Base-by-base conservation (phyloP, 768 basidiomycete genomes). In the Dacryopinax primogenitus region DNA sequence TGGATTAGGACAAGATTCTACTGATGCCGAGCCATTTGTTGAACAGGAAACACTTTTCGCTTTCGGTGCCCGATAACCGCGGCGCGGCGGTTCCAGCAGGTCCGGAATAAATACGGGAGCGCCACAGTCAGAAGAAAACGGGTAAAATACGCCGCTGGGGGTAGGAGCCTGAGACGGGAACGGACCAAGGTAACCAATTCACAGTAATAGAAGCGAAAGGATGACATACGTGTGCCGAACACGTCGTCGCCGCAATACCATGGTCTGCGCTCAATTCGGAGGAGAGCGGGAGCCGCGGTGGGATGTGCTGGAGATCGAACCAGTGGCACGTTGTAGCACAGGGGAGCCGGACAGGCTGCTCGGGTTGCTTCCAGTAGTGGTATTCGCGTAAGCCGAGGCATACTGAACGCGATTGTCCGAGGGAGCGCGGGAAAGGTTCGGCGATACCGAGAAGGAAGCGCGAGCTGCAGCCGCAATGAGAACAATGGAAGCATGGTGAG, bases 371-470 rank as follows among this genome's bases (percentile, higher is more conserved):
- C 51, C 51, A 6, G 51, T 11, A 6, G 51, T 13, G 45, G 45
- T 58, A 30, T 58, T 58, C 13, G 51, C 51, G 51, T 58, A 58
- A 2, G 51, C 13, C 11, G 51, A 32, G 51, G 51, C 51, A 30
- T 58, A 58, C 30, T 58, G 51, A 6, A 58, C 51, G 51, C 51
- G 51, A 15, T 58, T 58, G 26, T 58, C 51, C 26, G 51, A 58
- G 51, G 51, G 26, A 9, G 23, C 26, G 51, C 51, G 51, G 26
- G 51, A 58, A 30, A 58, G 51, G 51, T 26, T 26, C 3, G 51
- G 51, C 4, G 51, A 58, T 21, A 28, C 26, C 26, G 51, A 26
- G 51, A 58, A 58, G 3, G 13, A 4, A 3, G 51, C 51, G 23
- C 51, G 23, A 6, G 51, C 51, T 58, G 26, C 15, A 28, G 26